Evolutionary conservation across 306 rosid species (phyloP), one percentile per base, ranked within the genome.

Genomic region (Phaseolus lunatus): DNA sequence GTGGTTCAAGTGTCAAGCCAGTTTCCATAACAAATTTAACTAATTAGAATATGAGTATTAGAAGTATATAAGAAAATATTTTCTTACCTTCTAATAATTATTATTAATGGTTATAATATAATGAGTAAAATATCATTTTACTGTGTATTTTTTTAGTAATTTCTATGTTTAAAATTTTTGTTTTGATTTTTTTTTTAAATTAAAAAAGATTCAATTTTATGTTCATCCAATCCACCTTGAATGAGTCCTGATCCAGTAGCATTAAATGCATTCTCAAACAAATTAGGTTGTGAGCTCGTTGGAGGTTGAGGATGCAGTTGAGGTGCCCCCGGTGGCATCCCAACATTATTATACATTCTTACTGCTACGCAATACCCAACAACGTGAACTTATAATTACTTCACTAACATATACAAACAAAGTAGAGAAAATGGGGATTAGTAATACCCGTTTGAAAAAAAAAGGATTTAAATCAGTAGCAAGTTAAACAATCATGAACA

Each of bases 231-330:
- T 58, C 98, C 97, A 78, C 97, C 97, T 67, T 92, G 88, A 78
- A 95, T 95, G 56, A 95, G 94, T 64, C 99, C 99, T 1, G 99
- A 88, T 85, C 99, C 92, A 35, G 99, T 89, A 59, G 92, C 97
- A 81, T 92, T 89, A 78, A 95, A 95, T 48, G 97, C 85, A 86
- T 81, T 92, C 62, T 96, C 97, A 68, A 90, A 92, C 18, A 96
- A 96, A 78, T 82, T 92, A 33, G 69, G 67, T 16, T 61, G 67
- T 7, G 43, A 15, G 67, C 23, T 61, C 6, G 7, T 61, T 41
- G 97, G 96, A 72, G 83, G 99, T 10, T 86, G 83, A 29, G 88
- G 97, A 27, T 61, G 67, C 31, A 27, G 67, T 47, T 54, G 84
- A 54, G 85, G 75, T 13, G 77, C 87, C 72, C 88, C 92, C 0